A percentile compares a stretch with the other conserved stretches of the same genome.
Conservation (phyloP, 1,139 yeast genomes). For the Entelexis sorbosivorans region DNA sequence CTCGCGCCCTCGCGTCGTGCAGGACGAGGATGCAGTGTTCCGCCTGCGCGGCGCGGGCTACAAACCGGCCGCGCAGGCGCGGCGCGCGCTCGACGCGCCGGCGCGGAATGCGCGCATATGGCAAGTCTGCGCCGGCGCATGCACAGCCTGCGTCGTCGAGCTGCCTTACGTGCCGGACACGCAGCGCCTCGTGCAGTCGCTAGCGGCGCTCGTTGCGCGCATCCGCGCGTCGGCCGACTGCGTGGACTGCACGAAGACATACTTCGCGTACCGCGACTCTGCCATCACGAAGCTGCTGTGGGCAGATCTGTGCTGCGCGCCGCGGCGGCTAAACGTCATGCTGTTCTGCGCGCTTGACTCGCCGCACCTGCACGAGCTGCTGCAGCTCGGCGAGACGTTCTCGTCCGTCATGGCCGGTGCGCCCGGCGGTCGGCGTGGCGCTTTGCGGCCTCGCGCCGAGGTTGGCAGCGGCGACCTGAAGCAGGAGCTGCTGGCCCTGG, state of each 20-base stretch:
- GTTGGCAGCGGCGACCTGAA: not conserved
- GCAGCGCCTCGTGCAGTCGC: not conserved
- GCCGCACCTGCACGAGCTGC: not conserved
- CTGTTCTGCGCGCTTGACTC: not conserved
- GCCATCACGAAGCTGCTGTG: slow-evolving; percentile 4
- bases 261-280: slow-evolving; percentile 8
- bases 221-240: not conserved
- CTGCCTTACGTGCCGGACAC: not conserved
- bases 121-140: not conserved
- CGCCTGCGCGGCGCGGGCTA: not conserved
- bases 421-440: not conserved
- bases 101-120: not conserved
- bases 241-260: not conserved
- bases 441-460: not conserved
- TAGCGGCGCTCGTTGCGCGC: not conserved
- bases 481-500: not conserved
- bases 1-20: not conserved
- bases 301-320: not conserved
- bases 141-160: not conserved
- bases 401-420: not conserved
- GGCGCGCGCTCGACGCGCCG: not conserved
- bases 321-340: not conserved
- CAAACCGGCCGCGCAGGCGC: not conserved
- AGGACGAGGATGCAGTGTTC: not conserved
- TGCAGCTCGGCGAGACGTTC: not conserved